These are phyloP conservation scores for Bimuria novae-zelandiae DNA, from an alignment of 2,329 filamentous ascomycete genomes.

Conservation along the genomic window DNA sequence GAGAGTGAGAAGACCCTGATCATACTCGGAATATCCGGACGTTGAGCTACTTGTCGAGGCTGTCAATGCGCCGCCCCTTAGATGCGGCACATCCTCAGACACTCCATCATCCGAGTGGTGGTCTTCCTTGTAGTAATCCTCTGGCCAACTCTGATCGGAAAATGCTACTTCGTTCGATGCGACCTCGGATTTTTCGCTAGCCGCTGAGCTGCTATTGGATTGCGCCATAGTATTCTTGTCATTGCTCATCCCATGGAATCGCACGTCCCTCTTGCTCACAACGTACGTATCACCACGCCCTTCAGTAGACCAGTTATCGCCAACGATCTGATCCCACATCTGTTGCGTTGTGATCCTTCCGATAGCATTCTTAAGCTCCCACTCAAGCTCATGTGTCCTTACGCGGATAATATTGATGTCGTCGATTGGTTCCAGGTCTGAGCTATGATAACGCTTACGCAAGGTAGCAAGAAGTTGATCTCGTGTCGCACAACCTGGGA, in stretches of 20 bases:
- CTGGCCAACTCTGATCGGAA: background rate
- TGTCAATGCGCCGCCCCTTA: constrained; percentile 4
- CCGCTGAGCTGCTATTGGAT: no score
- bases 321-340: background rate
- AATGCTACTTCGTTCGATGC: background rate
- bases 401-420: constrained; percentile 9
- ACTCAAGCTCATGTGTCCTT: constrained; percentile 14
- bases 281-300: constrained; percentile 19
- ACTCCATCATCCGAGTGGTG: background rate
- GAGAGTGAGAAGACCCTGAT: background rate
- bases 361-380: constrained; percentile 17
- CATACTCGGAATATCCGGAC: background rate
- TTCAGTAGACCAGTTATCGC: constrained; percentile 13
- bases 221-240: background rate
- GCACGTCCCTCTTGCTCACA: constrained; percentile 9
- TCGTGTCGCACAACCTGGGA: constrained; percentile 10
- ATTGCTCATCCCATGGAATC: background rate
- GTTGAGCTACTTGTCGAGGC: background rate
- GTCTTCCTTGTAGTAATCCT: background rate
- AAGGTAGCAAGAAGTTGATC: constrained; percentile 5
- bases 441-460: background rate
- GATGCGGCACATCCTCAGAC: background rate
- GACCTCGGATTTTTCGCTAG: background rate
- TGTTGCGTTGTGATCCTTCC: constrained; percentile 4
- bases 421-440: background rate